phyloP scores from a whole-genome alignment of 2,329 filamentous ascomycete genomes.

The Ilyonectria sp. region DNA sequence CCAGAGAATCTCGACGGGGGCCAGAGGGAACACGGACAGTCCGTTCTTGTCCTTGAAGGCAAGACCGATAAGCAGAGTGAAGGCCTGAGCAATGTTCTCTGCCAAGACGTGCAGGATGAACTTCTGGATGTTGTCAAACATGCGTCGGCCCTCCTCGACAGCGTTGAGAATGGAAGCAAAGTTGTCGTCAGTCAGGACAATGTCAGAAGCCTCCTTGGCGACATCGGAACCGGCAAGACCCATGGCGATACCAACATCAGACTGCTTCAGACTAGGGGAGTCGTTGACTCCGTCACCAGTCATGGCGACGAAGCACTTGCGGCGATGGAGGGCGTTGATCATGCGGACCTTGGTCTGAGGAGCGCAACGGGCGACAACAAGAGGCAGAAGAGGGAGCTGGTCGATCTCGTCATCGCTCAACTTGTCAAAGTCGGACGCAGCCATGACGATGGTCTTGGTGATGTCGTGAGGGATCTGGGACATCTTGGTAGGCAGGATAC shows the following conservation, averaged over 20 bases:
- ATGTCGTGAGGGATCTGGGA: conserved; percentile 67
- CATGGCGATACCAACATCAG: conserved; percentile 82
- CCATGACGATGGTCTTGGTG: conserved; percentile 75
- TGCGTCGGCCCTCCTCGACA: conserved; percentile 79
- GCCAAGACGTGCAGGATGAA: conserved; percentile 78
- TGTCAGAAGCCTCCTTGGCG: conserved; percentile 77
- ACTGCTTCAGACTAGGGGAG: conserved; percentile 76
- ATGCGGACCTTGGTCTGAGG: conserved; percentile 82
- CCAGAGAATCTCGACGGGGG: conserved; percentile 83
- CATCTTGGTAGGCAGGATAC: conserved; percentile 70
- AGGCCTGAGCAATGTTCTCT: conserved; percentile 79
- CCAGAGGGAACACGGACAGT: conserved; percentile 79
- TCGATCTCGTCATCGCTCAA: conserved; percentile 76
- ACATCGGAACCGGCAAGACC: conserved; percentile 78
- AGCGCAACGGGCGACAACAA: conserved; percentile 79
- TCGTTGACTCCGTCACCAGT: conserved; percentile 82
- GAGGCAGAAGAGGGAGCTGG: conserved; percentile 71
- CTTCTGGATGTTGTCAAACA: conserved; percentile 83
- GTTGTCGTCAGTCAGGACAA: conserved; percentile 81
- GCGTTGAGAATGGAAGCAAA: conserved; percentile 80
- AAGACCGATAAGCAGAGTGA: conserved; percentile 77
- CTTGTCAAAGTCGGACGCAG: conserved; percentile 77
- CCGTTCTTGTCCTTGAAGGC: conserved; percentile 76
- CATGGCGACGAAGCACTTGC: conserved; percentile 78
- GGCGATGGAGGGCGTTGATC: conserved; percentile 80